Evolutionary conservation across 306 rosid species (phyloP).

Genomic region (Lablab purpureus): DNA sequence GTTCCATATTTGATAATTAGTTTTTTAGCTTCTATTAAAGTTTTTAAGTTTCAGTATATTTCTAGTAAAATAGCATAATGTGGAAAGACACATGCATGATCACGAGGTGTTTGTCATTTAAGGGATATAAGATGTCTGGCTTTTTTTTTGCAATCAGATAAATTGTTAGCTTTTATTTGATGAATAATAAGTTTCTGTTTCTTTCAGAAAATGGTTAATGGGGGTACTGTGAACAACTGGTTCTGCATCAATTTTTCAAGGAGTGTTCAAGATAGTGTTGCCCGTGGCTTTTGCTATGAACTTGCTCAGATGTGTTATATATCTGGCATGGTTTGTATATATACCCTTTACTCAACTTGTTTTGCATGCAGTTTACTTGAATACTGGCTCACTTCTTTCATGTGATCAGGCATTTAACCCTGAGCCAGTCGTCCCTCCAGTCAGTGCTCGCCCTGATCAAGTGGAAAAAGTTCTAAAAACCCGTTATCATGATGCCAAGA

Average conservation of each 20-base stretch:
- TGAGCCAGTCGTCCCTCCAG: conserved; percentile 77
- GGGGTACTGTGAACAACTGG: conserved; percentile 88
- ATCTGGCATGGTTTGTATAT: conserved; percentile 89
- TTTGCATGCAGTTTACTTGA: neutral
- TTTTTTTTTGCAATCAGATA: neutral
- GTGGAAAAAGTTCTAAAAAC: conserved; percentile 85
- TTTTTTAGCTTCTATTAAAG: neutral
- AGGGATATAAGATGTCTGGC: neutral
- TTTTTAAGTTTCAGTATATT: neutral
- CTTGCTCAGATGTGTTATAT: conserved; percentile 89
- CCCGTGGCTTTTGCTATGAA: conserved; percentile 77
- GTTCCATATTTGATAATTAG: too few species aligned
- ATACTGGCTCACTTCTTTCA: neutral
- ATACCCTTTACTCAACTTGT: neutral
- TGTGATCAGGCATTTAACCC: conserved; percentile 68
- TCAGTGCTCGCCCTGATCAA: conserved; percentile 82
- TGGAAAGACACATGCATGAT: neutral
- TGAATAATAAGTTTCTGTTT: neutral
- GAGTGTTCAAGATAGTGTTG: conserved; percentile 78
- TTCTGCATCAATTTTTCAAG: conserved; percentile 89
- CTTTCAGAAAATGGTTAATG: conserved; percentile 97
- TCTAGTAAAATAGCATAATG: neutral
- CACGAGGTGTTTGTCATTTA: neutral
- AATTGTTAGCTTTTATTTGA: neutral
- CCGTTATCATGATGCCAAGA: conserved; percentile 79